A percentile compares a stretch with the other conserved stretches of the same genome.
phyloP scores from a whole-genome alignment of 345 rosid species.

The Heritiera fomes region DNA sequence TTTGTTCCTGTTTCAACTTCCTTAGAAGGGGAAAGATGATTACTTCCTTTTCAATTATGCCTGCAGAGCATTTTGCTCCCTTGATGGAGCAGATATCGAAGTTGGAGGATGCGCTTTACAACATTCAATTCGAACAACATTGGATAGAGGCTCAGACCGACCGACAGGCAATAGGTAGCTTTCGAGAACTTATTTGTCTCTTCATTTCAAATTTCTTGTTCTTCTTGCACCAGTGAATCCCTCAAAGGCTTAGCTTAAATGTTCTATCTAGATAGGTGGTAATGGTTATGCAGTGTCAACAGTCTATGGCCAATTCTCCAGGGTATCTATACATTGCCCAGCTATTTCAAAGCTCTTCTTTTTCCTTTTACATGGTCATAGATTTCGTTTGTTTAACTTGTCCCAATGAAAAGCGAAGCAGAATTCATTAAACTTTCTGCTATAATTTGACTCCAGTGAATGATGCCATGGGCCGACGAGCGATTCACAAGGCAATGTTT shows the following conservation, averaged over 20 bases:
- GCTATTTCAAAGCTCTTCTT: not conserved
- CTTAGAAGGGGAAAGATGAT: not conserved
- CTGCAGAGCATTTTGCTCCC: constrained; percentile 65
- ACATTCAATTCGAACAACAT: constrained; percentile 75
- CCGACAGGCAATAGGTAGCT: constrained; percentile 62
- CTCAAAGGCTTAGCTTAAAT: not conserved
- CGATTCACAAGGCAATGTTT: constrained; percentile 65
- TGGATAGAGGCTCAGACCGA: constrained; percentile 84
- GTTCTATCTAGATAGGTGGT: not conserved
- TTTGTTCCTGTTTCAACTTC: not conserved
- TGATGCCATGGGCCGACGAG: constrained; percentile 61
- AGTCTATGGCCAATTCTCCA: not conserved
- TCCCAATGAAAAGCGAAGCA: not conserved
- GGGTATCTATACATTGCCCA: too few species aligned
- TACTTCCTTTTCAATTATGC: not conserved
- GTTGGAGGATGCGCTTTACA: constrained; percentile 67
- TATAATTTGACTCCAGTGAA: constrained; percentile 47
- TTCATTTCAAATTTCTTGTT: not conserved
- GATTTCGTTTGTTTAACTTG: too few species aligned
- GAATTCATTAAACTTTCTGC: not conserved
- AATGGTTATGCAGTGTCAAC: not conserved
- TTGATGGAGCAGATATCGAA: constrained; percentile 62
- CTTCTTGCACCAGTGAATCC: not conserved
- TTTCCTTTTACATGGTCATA: not conserved
- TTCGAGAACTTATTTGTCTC: not conserved